Evolutionary conservation across 2,329 filamentous ascomycete species (phyloP), one percentile per base, ranked within the genome.

Genomic region (Seiridium cupressi): DNA sequence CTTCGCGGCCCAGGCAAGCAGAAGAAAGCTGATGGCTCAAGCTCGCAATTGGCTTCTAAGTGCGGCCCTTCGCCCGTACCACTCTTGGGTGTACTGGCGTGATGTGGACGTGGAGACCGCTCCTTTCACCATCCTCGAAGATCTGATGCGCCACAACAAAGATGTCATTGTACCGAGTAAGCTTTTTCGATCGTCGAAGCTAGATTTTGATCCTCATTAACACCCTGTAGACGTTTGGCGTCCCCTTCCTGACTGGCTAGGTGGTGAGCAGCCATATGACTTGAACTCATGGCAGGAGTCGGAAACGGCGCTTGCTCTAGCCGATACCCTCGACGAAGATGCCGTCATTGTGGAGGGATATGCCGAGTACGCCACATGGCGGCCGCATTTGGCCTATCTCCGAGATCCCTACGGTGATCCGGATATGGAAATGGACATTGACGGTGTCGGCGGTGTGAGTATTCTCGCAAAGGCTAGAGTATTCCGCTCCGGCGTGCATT

Each of bases 391-490:
- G 70, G 95, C 95, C 47, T 99, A 99, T 73, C 85, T 99, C 6
- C 90, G 95, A 61, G 95, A 99, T 72, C 95, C 95, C 2, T 98
- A 96, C 70, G 95, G 95, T 44, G 95, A 99, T 72, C 94, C 94
- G 26, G 95, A 99, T 72, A 97, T 98, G 89, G 95, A 99, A 74
- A 98, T 99, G 95, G 95, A 99, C 70, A 94, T 99, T 68, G 95
- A 99, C 68, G 95, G 95, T 66, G 93, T 99, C 51, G 94, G 95
- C 55, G 95, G 95, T 77, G 95, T 99, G 68, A 97, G 93, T 78
- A 99, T 99, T 69, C 77, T 99, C 68, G 94, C 95, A 51, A 99
- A 98, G 77, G 95, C 95, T 2, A 90, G 89, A 68, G 95, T 99
- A 0, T 99, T 99, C 81, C 88, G 95, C 63, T 89, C 91, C 51